Base-by-base conservation (phyloP, 106 monocot genomes). In the Apostasia ramifera region DNA sequence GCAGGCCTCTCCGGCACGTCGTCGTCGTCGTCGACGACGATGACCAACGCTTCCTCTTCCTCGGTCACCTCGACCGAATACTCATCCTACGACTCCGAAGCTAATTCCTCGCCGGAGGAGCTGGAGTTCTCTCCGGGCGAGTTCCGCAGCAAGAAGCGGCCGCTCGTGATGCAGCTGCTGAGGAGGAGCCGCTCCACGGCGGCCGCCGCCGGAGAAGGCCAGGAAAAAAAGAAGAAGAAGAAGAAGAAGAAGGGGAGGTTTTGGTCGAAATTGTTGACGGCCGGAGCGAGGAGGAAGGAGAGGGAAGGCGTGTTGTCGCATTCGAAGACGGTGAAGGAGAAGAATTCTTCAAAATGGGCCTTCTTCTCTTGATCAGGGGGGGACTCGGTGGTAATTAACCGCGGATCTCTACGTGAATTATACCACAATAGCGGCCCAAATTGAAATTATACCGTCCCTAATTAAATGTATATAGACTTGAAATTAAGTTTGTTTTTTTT, bases 291-390 rank as follows among this genome's bases (percentile, higher is more conserved):
- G 58, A 64, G 66, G 50, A 62, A 59, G 37, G 53, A 67, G 46
- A 56, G 69, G 70, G 60, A n/a, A 1, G 73, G 13, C 15, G 15
- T 52, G 38, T 47, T 79, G 70, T 44, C 57, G 47, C 76, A 70
- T 11, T 82, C 82, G 5, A 79, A 76, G 66, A 86, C 82, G 39
- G 71, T 86, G 73, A 86, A 82, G 55, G 86, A 82, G 52, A 86
- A 79, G 53, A 1, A 66, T 66, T 58, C 79, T 42, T 7, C 70
- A 5, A 74, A 71, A 77, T 80, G 77, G 80, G 71, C 61, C 50
- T 70, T 58, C 13, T 77, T 68, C 59, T 75, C 62, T 13, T 44
- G 43, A 9, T 1, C 8, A 15, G 55, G 55, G 26, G 26, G 26
- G 26, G 26, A 26, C 26, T 26, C 26, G 26, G 26, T 26, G 26